Percentiles rank a stretch among this genome's conserved stretches.
Conservation (phyloP, 192 early-diverging fungal genomes). For the Backusella tuberculispora region DNA sequence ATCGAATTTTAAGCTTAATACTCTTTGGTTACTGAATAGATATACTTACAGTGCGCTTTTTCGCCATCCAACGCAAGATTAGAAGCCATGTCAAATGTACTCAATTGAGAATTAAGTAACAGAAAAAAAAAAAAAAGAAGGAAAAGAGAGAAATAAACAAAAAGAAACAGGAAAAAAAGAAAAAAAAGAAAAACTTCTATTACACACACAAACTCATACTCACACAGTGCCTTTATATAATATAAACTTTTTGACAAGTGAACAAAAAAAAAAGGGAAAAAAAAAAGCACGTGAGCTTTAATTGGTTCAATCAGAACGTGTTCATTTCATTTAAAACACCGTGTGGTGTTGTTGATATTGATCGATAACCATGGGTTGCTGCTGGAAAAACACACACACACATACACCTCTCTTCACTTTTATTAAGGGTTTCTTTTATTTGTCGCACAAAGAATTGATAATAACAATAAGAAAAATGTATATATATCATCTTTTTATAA, state of each 20-base stretch:
- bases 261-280: neutral
- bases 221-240: too few species aligned
- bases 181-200: neutral
- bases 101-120: neutral
- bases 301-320: constrained; percentile 10
- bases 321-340: constrained; percentile 7
- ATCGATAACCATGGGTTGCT: neutral
- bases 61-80: constrained; percentile 5
- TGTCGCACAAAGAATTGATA: neutral
- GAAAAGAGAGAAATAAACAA: neutral
- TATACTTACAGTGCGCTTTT: constrained; percentile 12
- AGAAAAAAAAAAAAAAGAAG: neutral
- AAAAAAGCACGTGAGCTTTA: neutral
- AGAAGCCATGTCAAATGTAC: constrained; percentile 2
- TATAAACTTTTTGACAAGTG: constrained; percentile 2
- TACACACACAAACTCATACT: neutral
- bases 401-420: neutral
- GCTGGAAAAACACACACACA: neutral
- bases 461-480: too few species aligned
- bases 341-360: neutral
- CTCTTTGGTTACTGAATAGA: neutral
- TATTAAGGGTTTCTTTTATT: neutral
- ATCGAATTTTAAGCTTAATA: neutral
- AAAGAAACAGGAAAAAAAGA: neutral
- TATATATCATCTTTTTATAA: too few species aligned